These are phyloP conservation scores for Asterochloris erici DNA, from an alignment of 139 green algal genomes.

Conservation along the genomic window DNA sequence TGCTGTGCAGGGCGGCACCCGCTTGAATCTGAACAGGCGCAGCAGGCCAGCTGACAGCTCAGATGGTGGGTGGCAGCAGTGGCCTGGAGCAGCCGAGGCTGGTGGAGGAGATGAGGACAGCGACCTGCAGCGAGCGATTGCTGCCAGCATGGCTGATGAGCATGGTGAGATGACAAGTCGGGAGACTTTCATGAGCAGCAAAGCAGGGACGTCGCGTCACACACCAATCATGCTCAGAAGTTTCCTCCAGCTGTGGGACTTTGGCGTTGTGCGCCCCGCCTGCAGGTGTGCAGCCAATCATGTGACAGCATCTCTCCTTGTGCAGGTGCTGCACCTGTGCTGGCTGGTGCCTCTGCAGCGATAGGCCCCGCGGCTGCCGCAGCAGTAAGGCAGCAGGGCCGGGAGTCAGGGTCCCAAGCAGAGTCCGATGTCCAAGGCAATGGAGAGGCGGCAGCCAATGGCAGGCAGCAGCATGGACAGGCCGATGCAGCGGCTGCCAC, in stretches of 20 bases:
- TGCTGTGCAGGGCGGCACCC: too few relatives aligned
- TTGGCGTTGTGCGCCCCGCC: neutral
- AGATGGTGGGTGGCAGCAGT: neutral
- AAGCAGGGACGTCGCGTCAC: too few relatives aligned
- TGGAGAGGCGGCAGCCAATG: too few relatives aligned
- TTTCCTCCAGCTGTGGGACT: neutral
- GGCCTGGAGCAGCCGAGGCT: neutral
- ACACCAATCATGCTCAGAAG: neutral
- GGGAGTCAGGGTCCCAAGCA: neutral
- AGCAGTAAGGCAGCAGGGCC: neutral
- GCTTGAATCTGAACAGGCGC: neutral
- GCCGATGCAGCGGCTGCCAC: neutral
- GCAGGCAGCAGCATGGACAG: neutral
- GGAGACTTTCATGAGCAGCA: neutral
- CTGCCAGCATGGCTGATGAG: conserved; percentile 45
- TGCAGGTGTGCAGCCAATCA: neutral
- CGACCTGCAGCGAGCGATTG: conserved; percentile 62
- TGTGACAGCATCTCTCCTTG: neutral
- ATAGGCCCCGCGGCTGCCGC: conserved; percentile 5
- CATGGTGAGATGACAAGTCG: neutral
- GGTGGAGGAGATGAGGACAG: conserved; percentile 43
- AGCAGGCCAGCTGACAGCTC: neutral
- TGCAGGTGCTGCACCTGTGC: neutral
- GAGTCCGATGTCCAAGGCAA: neutral
- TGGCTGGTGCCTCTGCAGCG: conserved; percentile 5